These are phyloP conservation scores for Intubia oerlemansii DNA, from an alignment of 2,329 filamentous ascomycete species.

Conservation along the genomic window DNA sequence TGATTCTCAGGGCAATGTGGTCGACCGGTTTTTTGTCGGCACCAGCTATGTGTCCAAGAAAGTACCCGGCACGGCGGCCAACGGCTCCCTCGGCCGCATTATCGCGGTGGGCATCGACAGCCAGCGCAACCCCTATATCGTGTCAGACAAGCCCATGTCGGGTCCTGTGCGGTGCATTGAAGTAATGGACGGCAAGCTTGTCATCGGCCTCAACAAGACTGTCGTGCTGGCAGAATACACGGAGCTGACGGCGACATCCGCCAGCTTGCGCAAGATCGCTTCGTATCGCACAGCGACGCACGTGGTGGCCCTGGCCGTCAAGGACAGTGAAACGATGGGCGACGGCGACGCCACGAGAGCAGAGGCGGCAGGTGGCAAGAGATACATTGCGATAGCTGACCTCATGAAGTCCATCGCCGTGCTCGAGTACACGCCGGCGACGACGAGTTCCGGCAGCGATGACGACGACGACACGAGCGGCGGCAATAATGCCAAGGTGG, in stretches of 20 bases:
- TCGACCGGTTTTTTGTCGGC: constrained; percentile 76
- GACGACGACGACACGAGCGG: constrained; percentile 5
- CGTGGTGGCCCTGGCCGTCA: constrained; percentile 41
- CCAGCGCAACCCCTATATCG: constrained; percentile 48
- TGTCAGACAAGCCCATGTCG: constrained; percentile 48
- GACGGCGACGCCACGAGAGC: too few species aligned
- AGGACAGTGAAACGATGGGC: constrained; percentile 55
- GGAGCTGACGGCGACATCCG: constrained; percentile 32
- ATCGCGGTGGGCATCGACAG: constrained; percentile 47
- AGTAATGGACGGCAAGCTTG: constrained; percentile 54
- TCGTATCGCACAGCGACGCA: constrained; percentile 61
- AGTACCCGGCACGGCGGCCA: constrained; percentile 18
- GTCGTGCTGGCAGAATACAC: constrained; percentile 37
- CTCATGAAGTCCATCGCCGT: constrained; percentile 83
- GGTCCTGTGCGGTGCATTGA: constrained; percentile 65
- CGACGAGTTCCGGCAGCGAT: not conserved
- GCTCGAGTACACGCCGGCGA: constrained; percentile 42
- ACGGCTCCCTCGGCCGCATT: constrained; percentile 19
- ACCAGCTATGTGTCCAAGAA: constrained; percentile 57
- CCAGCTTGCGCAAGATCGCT: constrained; percentile 45
- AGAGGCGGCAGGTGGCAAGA: too few species aligned
- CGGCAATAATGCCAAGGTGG: constrained; percentile 10
- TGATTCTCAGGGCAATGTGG: constrained; percentile 28
- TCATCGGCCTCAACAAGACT: constrained; percentile 79
- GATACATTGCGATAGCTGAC: constrained; percentile 79